phyloP scores from a whole-genome alignment of 108 stramenopile genomes.

The Craspedostauros australis region DNA sequence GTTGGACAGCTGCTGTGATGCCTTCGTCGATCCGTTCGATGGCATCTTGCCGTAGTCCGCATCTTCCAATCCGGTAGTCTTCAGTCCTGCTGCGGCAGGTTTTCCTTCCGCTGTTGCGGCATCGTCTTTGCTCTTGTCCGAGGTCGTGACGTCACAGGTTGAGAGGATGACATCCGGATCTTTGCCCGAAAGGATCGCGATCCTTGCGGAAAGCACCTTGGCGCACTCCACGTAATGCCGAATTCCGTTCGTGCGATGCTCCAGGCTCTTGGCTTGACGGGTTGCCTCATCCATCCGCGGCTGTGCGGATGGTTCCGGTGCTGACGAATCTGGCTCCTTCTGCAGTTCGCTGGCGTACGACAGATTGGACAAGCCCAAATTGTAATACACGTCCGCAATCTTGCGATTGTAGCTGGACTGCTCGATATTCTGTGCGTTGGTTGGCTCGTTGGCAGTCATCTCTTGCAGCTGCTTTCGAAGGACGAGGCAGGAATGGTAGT shows the following conservation, averaged over 20 bases:
- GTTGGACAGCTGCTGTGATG: conserved; percentile 7
- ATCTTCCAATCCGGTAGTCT: conserved; percentile 27
- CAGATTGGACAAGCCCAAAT: conserved; percentile 51
- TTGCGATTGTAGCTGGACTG: conserved; percentile 50
- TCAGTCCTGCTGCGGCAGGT: conserved; percentile 16
- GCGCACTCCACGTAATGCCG: conserved; percentile 58
- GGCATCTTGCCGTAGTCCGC: background rate
- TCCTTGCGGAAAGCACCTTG: conserved; percentile 43
- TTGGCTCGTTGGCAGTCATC: too few species aligned
- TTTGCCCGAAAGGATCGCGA: conserved; percentile 50
- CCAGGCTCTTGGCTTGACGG: conserved; percentile 22
- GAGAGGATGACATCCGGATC: conserved; percentile 41
- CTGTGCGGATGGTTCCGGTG: background rate
- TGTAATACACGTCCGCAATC: conserved; percentile 67
- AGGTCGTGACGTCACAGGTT: too few species aligned
- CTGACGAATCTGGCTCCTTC: conserved; percentile 13
- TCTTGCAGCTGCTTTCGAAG: conserved; percentile 19
- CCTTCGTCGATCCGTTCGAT: background rate
- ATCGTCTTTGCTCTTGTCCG: background rate
- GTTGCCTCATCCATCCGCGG: background rate
- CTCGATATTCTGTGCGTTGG: background rate
- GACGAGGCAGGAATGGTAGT: conserved; percentile 50
- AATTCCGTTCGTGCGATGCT: conserved; percentile 37
- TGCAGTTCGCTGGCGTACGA: conserved; percentile 18
- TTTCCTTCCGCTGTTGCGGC: background rate